Evolutionary conservation across 2,329 filamentous ascomycete species (phyloP), one percentile per base, ranked within the genome.

Genomic region (Acrocalymma vagum): DNA sequence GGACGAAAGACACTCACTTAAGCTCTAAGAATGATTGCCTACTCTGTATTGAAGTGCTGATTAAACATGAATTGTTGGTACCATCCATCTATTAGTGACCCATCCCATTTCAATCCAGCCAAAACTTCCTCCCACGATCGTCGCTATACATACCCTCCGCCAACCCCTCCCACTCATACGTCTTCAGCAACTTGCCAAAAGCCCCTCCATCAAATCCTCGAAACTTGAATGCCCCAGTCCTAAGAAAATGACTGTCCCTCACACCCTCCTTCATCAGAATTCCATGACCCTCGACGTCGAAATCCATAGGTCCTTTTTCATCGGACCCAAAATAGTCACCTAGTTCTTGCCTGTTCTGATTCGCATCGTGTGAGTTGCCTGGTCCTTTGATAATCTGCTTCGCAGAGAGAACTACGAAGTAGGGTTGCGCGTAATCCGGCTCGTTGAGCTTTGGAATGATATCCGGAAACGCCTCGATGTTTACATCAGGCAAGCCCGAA

Each of bases 391-490:
- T 29, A 8, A 38, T 28, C 17, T 52, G 40, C 17, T 55, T 56
- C 18, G 48, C 45, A n/a, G 55, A 45, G 14, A 58, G 14, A 2
- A 58, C 52, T 2, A 51, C 43, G 29, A 53, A 54, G 22, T 37
- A 51, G 11, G 31, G 41, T 5, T 14, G 16, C 9, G 18, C 32
- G n/a, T 40, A 42, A 13, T 34, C 36, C 10, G 29, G 5, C 11
- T 42, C 23, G 10, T n/a, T 29, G 5, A 24, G 13, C 9, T 44
- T 36, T 3, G 52, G 55, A 8, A 46, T 34, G 1, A 38, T 41
- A 20, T 58, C 55, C 1, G 55, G 55, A 34, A 51, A 54, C 3
- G 45, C 52, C 26, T 54, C 52, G 6, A 56, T 38, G 3, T 39
- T 37, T 5, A 30, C 27, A 16, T 31, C 18, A 9, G 11, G 5